phyloP scores from a whole-genome alignment of 129 eudicot species.

The Tanacetum coccineum region DNA sequence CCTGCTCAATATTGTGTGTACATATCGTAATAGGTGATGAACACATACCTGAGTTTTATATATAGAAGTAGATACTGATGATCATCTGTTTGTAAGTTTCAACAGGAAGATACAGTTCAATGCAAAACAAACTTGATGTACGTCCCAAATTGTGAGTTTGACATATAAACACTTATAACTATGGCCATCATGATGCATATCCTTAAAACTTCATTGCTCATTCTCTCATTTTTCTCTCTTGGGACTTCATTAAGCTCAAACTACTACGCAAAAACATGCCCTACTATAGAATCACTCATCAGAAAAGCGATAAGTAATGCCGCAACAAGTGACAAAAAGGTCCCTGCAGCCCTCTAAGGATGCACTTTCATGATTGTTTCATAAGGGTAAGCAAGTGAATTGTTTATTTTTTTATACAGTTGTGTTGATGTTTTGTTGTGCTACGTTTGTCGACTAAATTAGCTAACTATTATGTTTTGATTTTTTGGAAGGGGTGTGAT shows the following conservation, averaged over 20 bases:
- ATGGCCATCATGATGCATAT: conserved; percentile 31
- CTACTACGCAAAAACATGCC: no score
- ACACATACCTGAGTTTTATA: no score
- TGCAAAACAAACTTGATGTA: no score
- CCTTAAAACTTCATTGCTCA: conserved; percentile 30
- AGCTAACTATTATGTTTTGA: not conserved
- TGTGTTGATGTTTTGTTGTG: conserved; percentile 3
- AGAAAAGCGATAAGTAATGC: no score
- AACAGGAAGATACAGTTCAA: no score
- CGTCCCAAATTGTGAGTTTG: no score
- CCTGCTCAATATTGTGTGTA: no score
- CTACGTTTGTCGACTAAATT: not conserved
- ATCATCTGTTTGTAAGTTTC: no score
- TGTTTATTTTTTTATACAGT: not conserved
- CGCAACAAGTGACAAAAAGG: conserved; percentile 65
- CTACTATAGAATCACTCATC: no score
- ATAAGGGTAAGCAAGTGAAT: conserved; percentile 44
- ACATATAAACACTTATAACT: not conserved
- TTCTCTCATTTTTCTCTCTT: conserved; percentile 26
- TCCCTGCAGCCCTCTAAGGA: conserved; percentile 77
- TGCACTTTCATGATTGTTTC: conserved; percentile 93
- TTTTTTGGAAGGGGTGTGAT: conserved; percentile 62
- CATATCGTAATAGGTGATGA: no score
- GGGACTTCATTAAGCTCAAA: no score
- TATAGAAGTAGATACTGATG: no score